Base-by-base conservation (phyloP, 1,284 basidiomycete genomes). In the Ustilago lituana region DNA sequence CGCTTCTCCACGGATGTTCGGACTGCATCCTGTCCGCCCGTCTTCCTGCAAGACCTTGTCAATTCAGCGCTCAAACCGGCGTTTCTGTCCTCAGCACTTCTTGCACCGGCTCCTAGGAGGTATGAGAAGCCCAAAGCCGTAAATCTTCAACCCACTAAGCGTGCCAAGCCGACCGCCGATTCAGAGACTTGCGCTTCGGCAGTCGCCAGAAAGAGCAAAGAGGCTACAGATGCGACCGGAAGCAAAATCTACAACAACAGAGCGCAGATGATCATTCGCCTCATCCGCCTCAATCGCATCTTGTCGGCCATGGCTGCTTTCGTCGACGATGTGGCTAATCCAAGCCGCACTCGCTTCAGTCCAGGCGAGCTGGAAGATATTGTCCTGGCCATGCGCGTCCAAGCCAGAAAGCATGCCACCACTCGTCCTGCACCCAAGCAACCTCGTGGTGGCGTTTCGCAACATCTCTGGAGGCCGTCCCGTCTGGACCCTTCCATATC, bases 221-320 rank as follows among this genome's bases (percentile, higher is more conserved):
- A 37, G 10, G 20, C 17, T 11, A 24, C 44, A 19, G 31, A 60
- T 23, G 39, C 37, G 1, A 26, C 14, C 11, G 29, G 38, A 10
- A 37, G 20, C 24, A 56, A 50, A 36, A 22, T 48, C 0, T 39
- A 43, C 19, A 23, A 37, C 26, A 54, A 52, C 43, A 32, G 59
- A n/a, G 29, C 49, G 6, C 44, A 20, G 11, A 27, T 71, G 36
- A 66, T 66, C 40, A 17, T 59, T 8, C 58, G 68, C 15, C 38
- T 71, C 17, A 56, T 71, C 35, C 38, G 54, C 5, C 31, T 32
- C 39, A 58, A 62, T 15, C 62, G 68, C 44, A 63, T 71, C 20
- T 39, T 71, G 5, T 71, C 68, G 5, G 68, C 58, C 6, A 71
- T 71, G 68, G 33, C 63, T 11, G 59, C 59, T 4, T 60, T 66